Conservation (phyloP, 441 rosid species). For the Gossypium aridum region DNA sequence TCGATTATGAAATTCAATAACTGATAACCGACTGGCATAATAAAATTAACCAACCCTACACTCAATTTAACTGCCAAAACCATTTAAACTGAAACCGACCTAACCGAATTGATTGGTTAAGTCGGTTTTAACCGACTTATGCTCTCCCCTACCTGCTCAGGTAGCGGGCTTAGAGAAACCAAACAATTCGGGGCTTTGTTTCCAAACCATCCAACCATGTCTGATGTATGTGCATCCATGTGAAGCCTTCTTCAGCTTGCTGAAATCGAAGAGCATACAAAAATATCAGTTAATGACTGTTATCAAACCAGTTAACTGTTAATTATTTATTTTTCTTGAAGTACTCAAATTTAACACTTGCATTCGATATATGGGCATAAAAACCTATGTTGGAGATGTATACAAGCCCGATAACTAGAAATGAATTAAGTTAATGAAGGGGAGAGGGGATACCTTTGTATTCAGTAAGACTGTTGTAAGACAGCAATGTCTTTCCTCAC, state of each 20-base stretch:
- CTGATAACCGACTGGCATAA: too few species aligned
- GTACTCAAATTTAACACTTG: neutral
- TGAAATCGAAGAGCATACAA: slow-evolving; percentile 10
- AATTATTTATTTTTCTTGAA: neutral
- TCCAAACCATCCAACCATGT: slow-evolving; percentile 29
- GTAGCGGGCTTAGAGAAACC: slow-evolving; percentile 22
- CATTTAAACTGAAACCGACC: too few species aligned
- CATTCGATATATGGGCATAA: neutral
- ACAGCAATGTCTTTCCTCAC: slow-evolving; percentile 24
- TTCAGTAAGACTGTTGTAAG: slow-evolving; percentile 30
- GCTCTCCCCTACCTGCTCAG: neutral
- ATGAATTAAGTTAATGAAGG: neutral
- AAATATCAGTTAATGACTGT: neutral
- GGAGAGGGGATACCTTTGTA: slow-evolving; percentile 21
- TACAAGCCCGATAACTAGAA: neutral
- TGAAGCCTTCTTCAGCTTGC: slow-evolving; percentile 17
- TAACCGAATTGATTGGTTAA: too few species aligned
- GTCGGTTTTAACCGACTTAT: too few species aligned
- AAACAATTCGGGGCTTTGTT: slow-evolving; percentile 9
- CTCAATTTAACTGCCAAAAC: too few species aligned
- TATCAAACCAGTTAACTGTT: neutral
- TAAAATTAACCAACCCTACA: too few species aligned
- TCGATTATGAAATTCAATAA: too few species aligned
- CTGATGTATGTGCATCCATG: slow-evolving; percentile 40
- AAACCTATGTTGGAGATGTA: neutral